Evolutionary conservation across 805 yeast genomes (phyloP).

Genomic region (Candida endomychidarum): DNA sequence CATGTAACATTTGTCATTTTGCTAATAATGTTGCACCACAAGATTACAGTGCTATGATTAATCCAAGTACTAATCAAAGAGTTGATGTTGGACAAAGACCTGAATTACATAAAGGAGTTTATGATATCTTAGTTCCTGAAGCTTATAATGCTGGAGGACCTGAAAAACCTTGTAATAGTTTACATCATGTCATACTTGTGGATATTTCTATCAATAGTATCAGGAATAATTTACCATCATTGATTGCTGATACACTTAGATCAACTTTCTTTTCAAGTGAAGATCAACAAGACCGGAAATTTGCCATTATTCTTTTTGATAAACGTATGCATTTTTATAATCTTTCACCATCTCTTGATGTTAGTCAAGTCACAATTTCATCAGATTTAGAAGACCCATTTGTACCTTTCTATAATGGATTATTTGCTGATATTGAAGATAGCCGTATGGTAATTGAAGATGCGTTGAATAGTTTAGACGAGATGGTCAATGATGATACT

Average conservation of each 20-base stretch:
- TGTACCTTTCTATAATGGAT: slow-evolving; percentile 73
- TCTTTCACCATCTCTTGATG: slow-evolving; percentile 53
- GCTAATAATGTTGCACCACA: slow-evolving; percentile 62
- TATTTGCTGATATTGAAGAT: slow-evolving; percentile 77
- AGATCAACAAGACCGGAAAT: slow-evolving; percentile 26
- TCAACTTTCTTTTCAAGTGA: slow-evolving; percentile 33
- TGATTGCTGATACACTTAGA: slow-evolving; percentile 70
- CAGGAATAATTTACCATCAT: slow-evolving; percentile 57
- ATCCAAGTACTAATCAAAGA: slow-evolving; percentile 48
- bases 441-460: slow-evolving; percentile 63
- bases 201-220: slow-evolving; percentile 65
- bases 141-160: slow-evolving; percentile 59
- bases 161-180: slow-evolving; percentile 37
- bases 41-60: slow-evolving; percentile 65
- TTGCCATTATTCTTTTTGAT: slow-evolving; percentile 79
- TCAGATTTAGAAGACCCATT: slow-evolving; percentile 77
- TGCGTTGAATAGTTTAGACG: slow-evolving; percentile 62
- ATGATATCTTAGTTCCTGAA: slow-evolving; percentile 77
- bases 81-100: slow-evolving; percentile 65
- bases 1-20: slow-evolving; percentile 86
- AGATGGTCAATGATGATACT: slow-evolving; percentile 34
- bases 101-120: slow-evolving; percentile 79
- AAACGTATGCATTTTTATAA: slow-evolving; percentile 71
- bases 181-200: slow-evolving; percentile 70
- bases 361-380: slow-evolving; percentile 58